phyloP scores from a whole-genome alignment of 75 land plant species.

The Pinus albicaulis region DNA sequence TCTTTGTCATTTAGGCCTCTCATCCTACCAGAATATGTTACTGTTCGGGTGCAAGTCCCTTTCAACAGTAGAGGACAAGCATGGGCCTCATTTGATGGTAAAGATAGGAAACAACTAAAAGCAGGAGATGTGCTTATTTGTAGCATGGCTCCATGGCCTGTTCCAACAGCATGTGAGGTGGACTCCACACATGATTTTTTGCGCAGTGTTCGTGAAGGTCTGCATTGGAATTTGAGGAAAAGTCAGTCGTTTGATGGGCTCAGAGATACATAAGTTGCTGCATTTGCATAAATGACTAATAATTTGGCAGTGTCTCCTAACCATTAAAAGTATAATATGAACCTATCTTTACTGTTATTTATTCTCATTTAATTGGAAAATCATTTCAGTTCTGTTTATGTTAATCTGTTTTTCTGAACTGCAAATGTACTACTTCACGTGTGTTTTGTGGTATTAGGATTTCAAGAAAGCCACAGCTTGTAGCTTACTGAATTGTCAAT shows the following conservation, averaged over 20 bases:
- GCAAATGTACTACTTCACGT: too few relatives aligned
- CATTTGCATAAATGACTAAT: too few relatives aligned
- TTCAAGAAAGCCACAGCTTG: too few relatives aligned
- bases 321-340: too few relatives aligned
- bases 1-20: constrained; percentile 94
- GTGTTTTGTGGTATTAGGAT: too few relatives aligned
- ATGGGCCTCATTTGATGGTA: constrained; percentile 98
- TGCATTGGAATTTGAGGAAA: constrained; percentile 96
- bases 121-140: constrained; percentile 86
- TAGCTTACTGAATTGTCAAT: too few relatives aligned
- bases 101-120: constrained; percentile 65
- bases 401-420: too few relatives aligned
- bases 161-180: constrained; percentile 83
- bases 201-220: constrained; percentile 84
- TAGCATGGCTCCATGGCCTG: constrained; percentile 92
- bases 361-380: too few relatives aligned
- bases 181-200: constrained; percentile 88
- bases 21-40: constrained; percentile 90
- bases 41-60: constrained; percentile 79
- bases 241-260: constrained; percentile 78
- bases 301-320: too few relatives aligned
- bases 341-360: too few relatives aligned
- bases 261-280: constrained; percentile 24
- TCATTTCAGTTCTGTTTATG: too few relatives aligned
- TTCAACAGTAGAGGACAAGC: constrained; percentile 85